Percentiles rank a stretch among this genome's conserved stretches.
These are phyloP conservation scores for Pelargonium citronellum DNA, from an alignment of 441 rosid genomes.

Conservation along the genomic window DNA sequence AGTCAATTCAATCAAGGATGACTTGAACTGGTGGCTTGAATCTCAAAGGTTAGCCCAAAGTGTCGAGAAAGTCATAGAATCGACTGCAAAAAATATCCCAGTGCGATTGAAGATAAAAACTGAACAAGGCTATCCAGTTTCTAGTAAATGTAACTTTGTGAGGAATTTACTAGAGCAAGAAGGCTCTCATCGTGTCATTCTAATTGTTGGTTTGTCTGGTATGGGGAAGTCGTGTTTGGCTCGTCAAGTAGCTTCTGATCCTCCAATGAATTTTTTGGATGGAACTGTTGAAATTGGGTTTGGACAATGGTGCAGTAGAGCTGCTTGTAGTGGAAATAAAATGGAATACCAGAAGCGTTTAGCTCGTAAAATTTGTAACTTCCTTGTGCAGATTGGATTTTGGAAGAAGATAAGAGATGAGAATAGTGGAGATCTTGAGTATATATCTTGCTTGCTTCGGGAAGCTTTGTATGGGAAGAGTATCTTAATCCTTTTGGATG, in stretches of 20 bases:
- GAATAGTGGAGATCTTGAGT: no score
- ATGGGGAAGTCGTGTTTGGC: slow-evolving; percentile 29
- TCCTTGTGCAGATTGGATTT: no score
- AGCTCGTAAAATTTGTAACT: slow-evolving; percentile 25
- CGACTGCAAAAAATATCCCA: slow-evolving; percentile 20
- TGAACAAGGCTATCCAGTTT: slow-evolving; percentile 25
- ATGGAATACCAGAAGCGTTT: slow-evolving; percentile 23
- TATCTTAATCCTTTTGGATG: no score
- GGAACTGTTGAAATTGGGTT: slow-evolving; percentile 30
- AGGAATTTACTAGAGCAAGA: slow-evolving; percentile 22
- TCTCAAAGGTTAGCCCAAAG: slow-evolving; percentile 27
- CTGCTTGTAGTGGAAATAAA: slow-evolving; percentile 27
- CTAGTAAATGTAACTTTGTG: slow-evolving; percentile 23
- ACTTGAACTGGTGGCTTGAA: slow-evolving; percentile 31
- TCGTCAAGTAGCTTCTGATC: slow-evolving; percentile 29
- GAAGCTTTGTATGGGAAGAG: no score
- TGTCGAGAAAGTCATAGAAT: slow-evolving; percentile 24
- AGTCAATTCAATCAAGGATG: slow-evolving; percentile 20
- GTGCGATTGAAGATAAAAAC: slow-evolving; percentile 19
- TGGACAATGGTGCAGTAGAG: slow-evolving; percentile 29
- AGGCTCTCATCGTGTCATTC: slow-evolving; percentile 4
- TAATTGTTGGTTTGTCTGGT: no score
- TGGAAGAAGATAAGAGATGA: no score
- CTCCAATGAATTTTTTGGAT: slow-evolving; percentile 19
- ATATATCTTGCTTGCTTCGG: no score